These are phyloP conservation scores for Carex scoparia DNA, from an alignment of 176 grass and related monocot species.

Conservation along the genomic window DNA sequence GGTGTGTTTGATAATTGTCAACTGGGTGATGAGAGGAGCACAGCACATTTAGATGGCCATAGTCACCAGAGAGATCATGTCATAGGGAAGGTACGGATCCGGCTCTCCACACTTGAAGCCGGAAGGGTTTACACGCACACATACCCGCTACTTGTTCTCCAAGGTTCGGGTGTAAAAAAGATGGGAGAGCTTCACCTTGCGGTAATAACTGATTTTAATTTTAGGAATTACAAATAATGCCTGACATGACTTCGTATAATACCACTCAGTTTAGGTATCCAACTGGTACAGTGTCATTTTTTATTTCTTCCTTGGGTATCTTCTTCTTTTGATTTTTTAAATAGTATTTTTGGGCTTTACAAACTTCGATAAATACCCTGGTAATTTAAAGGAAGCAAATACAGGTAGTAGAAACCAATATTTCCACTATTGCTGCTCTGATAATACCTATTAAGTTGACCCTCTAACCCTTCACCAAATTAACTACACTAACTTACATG, in stretches of 20 bases:
- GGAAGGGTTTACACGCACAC: conserved; percentile 72
- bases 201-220: conserved; percentile 12
- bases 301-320: neutral
- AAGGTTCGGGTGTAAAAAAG: conserved; percentile 82
- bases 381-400: neutral
- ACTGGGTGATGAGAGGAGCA: conserved; percentile 28
- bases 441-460: neutral
- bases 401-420: neutral
- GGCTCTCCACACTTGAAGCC: conserved; percentile 77
- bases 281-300: neutral
- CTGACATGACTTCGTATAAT: neutral
- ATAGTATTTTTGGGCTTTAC: neutral
- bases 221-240: neutral
- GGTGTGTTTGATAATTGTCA: conserved; percentile 85
- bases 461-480: neutral
- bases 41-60: conserved; percentile 10
- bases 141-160: conserved; percentile 78
- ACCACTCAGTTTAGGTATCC: neutral
- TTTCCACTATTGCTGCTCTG: neutral
- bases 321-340: neutral
- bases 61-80: conserved; percentile 40
- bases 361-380: neutral
- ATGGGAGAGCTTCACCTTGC: conserved; percentile 89
- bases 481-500: neutral
- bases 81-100: conserved; percentile 80